phyloP scores from a whole-genome alignment of 2,329 filamentous ascomycete species.

The Xylariaceae sp. region DNA sequence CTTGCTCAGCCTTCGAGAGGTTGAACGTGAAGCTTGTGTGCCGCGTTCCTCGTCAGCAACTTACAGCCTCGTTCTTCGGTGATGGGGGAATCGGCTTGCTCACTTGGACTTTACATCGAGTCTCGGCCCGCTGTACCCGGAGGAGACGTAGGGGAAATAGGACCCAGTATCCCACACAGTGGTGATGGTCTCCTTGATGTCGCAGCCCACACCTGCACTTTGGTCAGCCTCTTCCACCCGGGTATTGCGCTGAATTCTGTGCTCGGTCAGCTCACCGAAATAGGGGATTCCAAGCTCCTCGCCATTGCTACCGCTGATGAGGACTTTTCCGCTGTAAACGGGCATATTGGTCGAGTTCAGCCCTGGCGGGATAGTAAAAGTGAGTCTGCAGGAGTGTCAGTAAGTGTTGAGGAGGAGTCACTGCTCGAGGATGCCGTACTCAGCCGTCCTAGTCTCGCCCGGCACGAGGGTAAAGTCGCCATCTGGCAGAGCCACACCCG shows the following conservation, averaged over 20 bases:
- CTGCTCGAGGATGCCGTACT: too few species aligned
- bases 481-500: constrained; percentile 8
- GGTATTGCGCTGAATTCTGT: neutral
- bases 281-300: constrained; percentile 28
- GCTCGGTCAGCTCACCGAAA: constrained; percentile 13
- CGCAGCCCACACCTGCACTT: constrained; percentile 10
- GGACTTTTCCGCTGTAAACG: constrained; percentile 27
- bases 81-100: neutral
- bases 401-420: too few species aligned
- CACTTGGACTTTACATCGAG: constrained; percentile 14
- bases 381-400: constrained; percentile 4
- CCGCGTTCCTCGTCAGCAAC: too few species aligned
- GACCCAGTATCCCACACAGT: constrained; percentile 12
- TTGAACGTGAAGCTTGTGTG: constrained; percentile 20
- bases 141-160: constrained; percentile 8
- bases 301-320: constrained; percentile 24
- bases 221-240: neutral
- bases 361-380: constrained; percentile 15
- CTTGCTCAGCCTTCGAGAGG: constrained; percentile 13
- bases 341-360: constrained; percentile 23
- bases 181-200: constrained; percentile 10
- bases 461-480: constrained; percentile 8
- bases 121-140: constrained; percentile 4
- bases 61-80: neutral
- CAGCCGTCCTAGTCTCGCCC: constrained; percentile 10